Evolutionary conservation across 495 filamentous ascomycete species (phyloP).

Genomic region (Wilcoxina mikolae): DNA sequence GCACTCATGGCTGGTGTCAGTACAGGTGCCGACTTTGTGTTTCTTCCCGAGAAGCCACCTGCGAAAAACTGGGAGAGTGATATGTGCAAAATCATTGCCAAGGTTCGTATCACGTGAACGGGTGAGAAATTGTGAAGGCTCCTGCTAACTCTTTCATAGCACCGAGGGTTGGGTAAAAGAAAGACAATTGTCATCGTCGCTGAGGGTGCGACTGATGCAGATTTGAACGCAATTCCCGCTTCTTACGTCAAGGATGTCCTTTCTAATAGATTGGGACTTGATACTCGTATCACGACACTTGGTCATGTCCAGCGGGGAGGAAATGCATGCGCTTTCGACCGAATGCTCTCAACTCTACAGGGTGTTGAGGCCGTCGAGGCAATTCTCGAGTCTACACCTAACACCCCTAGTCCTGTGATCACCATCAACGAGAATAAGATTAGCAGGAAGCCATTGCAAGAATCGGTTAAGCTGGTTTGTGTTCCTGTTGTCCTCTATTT

Average conservation of each 20-base stretch:
- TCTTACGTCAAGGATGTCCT: conserved; percentile 73
- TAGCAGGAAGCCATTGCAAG: conserved; percentile 67
- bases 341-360: conserved; percentile 83
- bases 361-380: conserved; percentile 88
- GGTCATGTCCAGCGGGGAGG: conserved; percentile 95
- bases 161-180: conserved; percentile 79
- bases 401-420: conserved; percentile 86
- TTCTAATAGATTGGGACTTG: conserved; percentile 54
- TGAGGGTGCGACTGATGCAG: conserved; percentile 77
- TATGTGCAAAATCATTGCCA: conserved; percentile 69
- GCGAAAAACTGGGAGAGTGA: conserved; percentile 73
- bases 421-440: conserved; percentile 98
- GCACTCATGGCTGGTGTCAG: conserved; percentile 93
- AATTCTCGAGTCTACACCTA: conserved; percentile 78
- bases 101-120: conserved; percentile 38
- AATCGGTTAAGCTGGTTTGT: conserved; percentile 49
- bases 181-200: conserved; percentile 97
- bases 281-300: conserved; percentile 88
- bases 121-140: not conserved
- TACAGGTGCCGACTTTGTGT: conserved; percentile 90
- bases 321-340: conserved; percentile 80
- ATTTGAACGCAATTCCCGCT: conserved; percentile 73
- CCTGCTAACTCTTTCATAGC: conserved; percentile 36
- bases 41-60: conserved; percentile 91
- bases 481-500: not conserved